Evolutionary conservation across 2,329 filamentous ascomycete genomes (phyloP).

Genomic region (Penicillium vulpinum): DNA sequence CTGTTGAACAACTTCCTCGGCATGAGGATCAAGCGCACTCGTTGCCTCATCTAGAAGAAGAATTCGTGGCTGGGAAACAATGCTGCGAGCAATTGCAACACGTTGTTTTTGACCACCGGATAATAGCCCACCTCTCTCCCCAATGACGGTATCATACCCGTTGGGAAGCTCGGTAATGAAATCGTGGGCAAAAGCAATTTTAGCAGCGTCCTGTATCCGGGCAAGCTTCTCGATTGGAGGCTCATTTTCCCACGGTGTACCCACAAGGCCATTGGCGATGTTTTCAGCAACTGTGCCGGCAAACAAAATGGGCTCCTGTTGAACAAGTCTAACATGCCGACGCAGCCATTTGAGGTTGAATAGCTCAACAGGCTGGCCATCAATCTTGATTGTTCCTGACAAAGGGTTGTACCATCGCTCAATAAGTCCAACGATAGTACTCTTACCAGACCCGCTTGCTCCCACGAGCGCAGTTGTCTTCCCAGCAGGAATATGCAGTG

Average conservation of each 20-base stretch:
- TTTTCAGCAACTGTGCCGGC: conserved; percentile 80
- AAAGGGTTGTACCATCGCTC: conserved; percentile 68
- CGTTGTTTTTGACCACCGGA: conserved; percentile 93
- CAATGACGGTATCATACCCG: conserved; percentile 80
- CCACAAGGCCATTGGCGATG: conserved; percentile 61
- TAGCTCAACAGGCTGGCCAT: conserved; percentile 38
- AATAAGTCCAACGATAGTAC: conserved; percentile 69
- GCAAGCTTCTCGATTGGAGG: conserved; percentile 52
- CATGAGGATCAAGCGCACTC: conserved; percentile 81
- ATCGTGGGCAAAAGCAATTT: conserved; percentile 64
- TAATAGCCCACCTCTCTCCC: conserved; percentile 77
- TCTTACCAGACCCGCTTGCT: conserved; percentile 71
- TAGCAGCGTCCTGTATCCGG: conserved; percentile 18
- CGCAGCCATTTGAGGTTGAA: conserved; percentile 33
- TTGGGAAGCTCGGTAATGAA: conserved; percentile 75
- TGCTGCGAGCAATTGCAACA: conserved; percentile 78
- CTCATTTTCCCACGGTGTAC: conserved; percentile 66
- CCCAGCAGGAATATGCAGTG: conserved; percentile 38
- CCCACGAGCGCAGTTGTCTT: conserved; percentile 66
- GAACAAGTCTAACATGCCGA: conserved; percentile 25
- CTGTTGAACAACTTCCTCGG: conserved; percentile 81
- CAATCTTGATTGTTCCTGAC: conserved; percentile 38
- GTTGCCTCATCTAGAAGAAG: conserved; percentile 89
- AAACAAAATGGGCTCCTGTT: conserved; percentile 78
- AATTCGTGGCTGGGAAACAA: conserved; percentile 78